Base-by-base conservation (phyloP, 768 basidiomycete species). In the Mycena chlorophos region DNA sequence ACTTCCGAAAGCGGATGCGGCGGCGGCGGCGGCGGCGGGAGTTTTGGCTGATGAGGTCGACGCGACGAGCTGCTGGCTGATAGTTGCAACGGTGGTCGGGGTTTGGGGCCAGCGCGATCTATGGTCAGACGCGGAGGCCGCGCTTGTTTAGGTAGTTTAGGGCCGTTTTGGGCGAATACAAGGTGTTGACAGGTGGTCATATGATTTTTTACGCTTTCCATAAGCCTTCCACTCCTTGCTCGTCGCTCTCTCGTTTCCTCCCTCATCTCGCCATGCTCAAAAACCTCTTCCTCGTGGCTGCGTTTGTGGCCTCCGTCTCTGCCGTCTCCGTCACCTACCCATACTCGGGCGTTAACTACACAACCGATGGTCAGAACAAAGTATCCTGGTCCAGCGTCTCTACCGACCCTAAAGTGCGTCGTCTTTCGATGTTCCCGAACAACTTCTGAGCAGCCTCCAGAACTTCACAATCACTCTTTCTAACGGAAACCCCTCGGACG, bases 91-190 rank as follows among this genome's bases (percentile, higher is more conserved):
- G 1, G 72, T 93, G 45, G 78, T 80, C 23, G 81, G 79, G 19
- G 68, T 86, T 2, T 94, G 91, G 91, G 85, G 82, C 22, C 91
- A 94, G 72, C 77, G 74, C 49, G 91, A 94, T 67, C 70, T 94
- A 38, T 94, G 90, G 91, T 72, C 72, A 69, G 90, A 92, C 64
- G 89, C 86, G 20, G 83, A 86, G 63, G 73, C 70, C n/a, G 73
- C 76, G 60, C 64, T 89, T 49, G 2, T 31, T 29, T 28, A 22
- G 26, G 16, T 27, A 17, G 17, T 12, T 20, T 40, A 40, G 8
- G 31, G 31, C 17, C 31, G 8, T 34, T 34, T 17, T 17, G 8
- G 8, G 31, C 31, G n/a, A n/a, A n/a, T 34, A 8, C 31, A 8
- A 8, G n/a, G 34, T n/a, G n/a, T 37, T 10, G 10, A 37, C 34